Percentiles rank a stretch among this genome's conserved stretches.
Evolutionary conservation across 2,329 filamentous ascomycete species (phyloP).

Genomic region (Cercospora citrullina): DNA sequence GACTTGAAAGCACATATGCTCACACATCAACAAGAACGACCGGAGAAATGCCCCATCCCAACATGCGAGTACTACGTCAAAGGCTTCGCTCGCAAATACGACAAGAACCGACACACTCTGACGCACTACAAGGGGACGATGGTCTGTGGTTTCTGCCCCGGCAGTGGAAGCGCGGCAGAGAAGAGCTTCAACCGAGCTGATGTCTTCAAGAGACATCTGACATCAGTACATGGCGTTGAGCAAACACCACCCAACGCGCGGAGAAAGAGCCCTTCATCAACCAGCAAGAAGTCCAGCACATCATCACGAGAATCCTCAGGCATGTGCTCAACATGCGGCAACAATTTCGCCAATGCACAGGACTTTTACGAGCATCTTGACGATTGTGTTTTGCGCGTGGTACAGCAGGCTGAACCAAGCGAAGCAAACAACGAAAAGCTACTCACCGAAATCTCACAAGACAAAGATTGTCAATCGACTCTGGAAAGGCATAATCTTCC

Average conservation of each 20-base stretch:
- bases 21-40: conserved; percentile 85
- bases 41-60: conserved; percentile 90
- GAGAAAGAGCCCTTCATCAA: conserved; percentile 61
- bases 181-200: conserved; percentile 96
- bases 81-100: conserved; percentile 92
- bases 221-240: conserved; percentile 86
- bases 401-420: conserved; percentile 59
- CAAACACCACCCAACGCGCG: conserved; percentile 90
- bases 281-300: conserved; percentile 64
- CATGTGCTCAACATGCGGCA: conserved; percentile 88
- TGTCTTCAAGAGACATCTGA: conserved; percentile 92
- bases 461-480: conserved; percentile 58
- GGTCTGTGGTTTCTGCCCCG: conserved; percentile 93
- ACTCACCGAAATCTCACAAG: conserved; percentile 60
- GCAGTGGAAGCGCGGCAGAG: conserved; percentile 81
- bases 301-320: conserved; percentile 77
- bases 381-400: conserved; percentile 65
- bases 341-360: conserved; percentile 80
- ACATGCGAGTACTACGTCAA: conserved; percentile 91
- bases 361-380: conserved; percentile 97
- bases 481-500: conserved; percentile 59
- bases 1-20: conserved; percentile 93
- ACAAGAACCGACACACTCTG: conserved; percentile 91
- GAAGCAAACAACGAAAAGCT: conserved; percentile 59
- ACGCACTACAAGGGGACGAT: conserved; percentile 97